Evolutionary conservation across 495 filamentous ascomycete genomes (phyloP), one percentile per base, ranked within the genome.

Genomic region (Cercophora newfieldiana): DNA sequence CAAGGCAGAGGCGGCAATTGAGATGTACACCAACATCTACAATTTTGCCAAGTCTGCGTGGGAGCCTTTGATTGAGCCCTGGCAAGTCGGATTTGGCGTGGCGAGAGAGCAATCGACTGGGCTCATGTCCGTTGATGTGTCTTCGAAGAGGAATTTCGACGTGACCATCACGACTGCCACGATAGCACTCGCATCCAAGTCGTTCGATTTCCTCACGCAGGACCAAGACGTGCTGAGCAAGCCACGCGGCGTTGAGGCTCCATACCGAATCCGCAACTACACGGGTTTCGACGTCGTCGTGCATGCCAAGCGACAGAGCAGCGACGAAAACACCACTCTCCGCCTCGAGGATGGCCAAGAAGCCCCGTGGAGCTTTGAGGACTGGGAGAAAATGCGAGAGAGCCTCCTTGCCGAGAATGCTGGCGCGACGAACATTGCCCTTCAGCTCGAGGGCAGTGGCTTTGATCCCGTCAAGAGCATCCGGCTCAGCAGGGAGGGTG

Each of bases 11-110:
- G 91, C 92, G 0, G 92, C 82, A 33, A 88, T 98, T 61, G 92
- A 98, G 69, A 93, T 92, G 64, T 97, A 95, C 76, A 83, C 96
- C 70, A 99, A 98, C 74, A 88, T 98, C 59, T 98, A 96, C 82
- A 99, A 98, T 76, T 99, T 99, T 77, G 94, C 95, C 22, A 98
- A 99, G 75, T 98, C 96, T 0, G 91, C 93, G 8, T 99, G 95
- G 95, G 95, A 98, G 75, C 95, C 95, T 8, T 80, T 99, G 31
- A 89, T 98, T 26, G 95, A 99, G 75, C 95, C 96, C 31, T 99
- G 95, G 95, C 89, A 95, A 66, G 80, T 98, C 22, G 94, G 94
- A 28, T 89, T 98, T 70, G 92, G 95, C 61, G 85, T 98, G 79
- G 89, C 92, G 12, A 92, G 88, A 71, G 89, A 94, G 51, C 80